Evolutionary conservation across 306 rosid genomes (phyloP), one percentile per base, ranked within the genome.

Genomic region (Pterocarpus santalinus): DNA sequence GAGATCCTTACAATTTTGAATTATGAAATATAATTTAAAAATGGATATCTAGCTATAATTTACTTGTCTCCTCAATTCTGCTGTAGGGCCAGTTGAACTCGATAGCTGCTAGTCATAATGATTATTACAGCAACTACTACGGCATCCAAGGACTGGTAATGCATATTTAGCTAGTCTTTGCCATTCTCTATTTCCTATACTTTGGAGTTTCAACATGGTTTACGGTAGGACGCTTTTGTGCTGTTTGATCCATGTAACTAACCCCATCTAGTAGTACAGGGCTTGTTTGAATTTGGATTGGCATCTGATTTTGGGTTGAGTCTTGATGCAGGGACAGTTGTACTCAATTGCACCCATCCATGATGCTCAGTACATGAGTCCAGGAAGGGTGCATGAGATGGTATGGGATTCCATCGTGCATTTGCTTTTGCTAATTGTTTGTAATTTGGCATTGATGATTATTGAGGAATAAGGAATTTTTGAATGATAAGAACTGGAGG

Each of bases 141-240:
- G 87, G 82, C 88, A 86, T 89, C 85, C 93, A 86, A 36, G 91
- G 86, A 80, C 86, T 82, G 84, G 95, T 92, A 90, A 62, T 72
- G 32, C 15, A 43, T 12, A 11, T 16, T 74, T 36, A 43, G 53
- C 69, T 55, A 33, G 44, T 66, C 35, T 74, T 65, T 53, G 52
- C 30, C 55, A n/a, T 73, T 44, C 66, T 65, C 35, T 12, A 44
- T 6, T 73, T 46, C 64, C 3, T 39, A 15, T 1, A 6, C 13
- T 80, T 36, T 38, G 32, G 36, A 66, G 28, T 52, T 3, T 36
- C 1, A 6, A 6, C 41, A 38, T 38, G 41, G 7, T 38, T 38
- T 38, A 38, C 5, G 6, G 5, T 38, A 1, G 7, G 41, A 38
- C 41, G 5, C 41, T 38, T 38, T 38, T 0, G 41, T 38, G 5